phyloP scores from a whole-genome alignment of 441 rosid genomes.

The Manihot esculenta region DNA sequence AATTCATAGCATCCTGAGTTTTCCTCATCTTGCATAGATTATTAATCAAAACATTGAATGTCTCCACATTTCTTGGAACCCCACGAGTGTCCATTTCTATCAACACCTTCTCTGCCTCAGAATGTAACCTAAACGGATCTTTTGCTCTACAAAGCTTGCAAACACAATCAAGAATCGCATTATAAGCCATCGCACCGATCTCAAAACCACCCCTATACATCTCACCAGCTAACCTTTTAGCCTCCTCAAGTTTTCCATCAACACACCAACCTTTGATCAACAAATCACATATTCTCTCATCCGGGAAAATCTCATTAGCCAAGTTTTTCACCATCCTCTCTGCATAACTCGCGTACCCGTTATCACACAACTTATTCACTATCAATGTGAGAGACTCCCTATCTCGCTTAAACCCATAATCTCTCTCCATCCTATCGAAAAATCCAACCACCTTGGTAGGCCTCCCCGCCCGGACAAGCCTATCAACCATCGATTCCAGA shows the following conservation, averaged over 20 bases:
- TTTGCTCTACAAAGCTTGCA: slow-evolving; percentile 83
- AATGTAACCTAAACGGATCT: slow-evolving; percentile 65
- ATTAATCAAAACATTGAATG: slow-evolving; percentile 71
- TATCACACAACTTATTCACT: slow-evolving; percentile 67
- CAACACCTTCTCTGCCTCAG: slow-evolving; percentile 74
- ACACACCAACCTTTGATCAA: slow-evolving; percentile 90
- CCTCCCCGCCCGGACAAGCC: slow-evolving; percentile 79
- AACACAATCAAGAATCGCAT: slow-evolving; percentile 76
- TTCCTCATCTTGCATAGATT: slow-evolving; percentile 81
- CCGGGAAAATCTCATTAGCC: slow-evolving; percentile 87
- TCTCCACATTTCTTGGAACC: slow-evolving; percentile 77
- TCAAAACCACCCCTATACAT: slow-evolving; percentile 96
- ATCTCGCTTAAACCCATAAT: slow-evolving; percentile 73
- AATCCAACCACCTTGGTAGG: slow-evolving; percentile 60
- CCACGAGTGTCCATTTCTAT: slow-evolving; percentile 83
- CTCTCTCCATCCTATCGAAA: slow-evolving; percentile 77
- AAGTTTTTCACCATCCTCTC: slow-evolving; percentile 82
- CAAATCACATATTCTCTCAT: slow-evolving; percentile 75
- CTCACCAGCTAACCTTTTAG: slow-evolving; percentile 81
- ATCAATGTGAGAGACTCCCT: slow-evolving; percentile 53
- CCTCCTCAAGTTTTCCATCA: slow-evolving; percentile 78
- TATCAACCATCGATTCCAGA: slow-evolving; percentile 52
- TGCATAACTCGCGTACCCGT: slow-evolving; percentile 63
- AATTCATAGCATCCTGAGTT: slow-evolving; percentile 72
- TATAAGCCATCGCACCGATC: slow-evolving; percentile 66